Percentiles rank a stretch among this genome's conserved stretches.
Evolutionary conservation across 805 yeast species (phyloP).

Genomic region (Hemisphaericaspora nanyangensis): DNA sequence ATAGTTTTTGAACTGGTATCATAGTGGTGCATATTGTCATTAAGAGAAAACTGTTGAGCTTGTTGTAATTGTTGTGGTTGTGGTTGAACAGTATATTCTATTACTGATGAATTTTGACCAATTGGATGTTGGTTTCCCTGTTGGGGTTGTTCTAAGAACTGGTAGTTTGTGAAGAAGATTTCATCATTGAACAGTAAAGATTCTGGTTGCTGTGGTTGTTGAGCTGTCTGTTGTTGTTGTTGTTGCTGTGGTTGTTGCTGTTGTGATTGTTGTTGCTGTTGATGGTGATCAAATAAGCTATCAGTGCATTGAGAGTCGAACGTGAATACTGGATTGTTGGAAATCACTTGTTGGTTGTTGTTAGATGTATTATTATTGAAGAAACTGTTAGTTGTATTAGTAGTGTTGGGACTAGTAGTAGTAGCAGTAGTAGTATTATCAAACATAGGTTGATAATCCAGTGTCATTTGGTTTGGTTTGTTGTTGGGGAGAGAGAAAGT

Average conservation of each 20-base stretch:
- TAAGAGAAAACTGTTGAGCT: no score
- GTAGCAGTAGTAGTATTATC: slow-evolving; percentile 4
- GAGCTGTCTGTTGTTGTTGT: not conserved
- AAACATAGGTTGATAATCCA: slow-evolving; percentile 7
- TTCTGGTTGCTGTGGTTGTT: slow-evolving; percentile 9
- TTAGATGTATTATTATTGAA: no score
- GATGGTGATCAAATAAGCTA: not conserved
- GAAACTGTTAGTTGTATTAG: no score
- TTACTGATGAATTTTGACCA: not conserved
- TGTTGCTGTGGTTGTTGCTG: not conserved
- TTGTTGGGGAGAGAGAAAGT: not conserved
- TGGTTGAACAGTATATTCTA: not conserved
- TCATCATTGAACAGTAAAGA: slow-evolving; percentile 23
- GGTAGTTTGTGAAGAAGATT: slow-evolving; percentile 17
- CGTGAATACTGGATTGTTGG: not conserved
- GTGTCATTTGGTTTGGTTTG: slow-evolving; percentile 4
- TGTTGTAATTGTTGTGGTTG: not conserved
- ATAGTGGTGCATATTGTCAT: no score
- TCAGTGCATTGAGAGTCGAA: not conserved
- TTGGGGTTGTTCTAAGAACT: not conserved
- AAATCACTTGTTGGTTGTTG: not conserved
- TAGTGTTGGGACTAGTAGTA: not conserved
- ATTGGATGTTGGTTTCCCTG: not conserved
- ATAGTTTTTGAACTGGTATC: no score
- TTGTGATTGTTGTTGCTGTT: not conserved